phyloP scores from a whole-genome alignment of 225 moss, liverwort and hornwort species.

The Polytrichum commune region DNA sequence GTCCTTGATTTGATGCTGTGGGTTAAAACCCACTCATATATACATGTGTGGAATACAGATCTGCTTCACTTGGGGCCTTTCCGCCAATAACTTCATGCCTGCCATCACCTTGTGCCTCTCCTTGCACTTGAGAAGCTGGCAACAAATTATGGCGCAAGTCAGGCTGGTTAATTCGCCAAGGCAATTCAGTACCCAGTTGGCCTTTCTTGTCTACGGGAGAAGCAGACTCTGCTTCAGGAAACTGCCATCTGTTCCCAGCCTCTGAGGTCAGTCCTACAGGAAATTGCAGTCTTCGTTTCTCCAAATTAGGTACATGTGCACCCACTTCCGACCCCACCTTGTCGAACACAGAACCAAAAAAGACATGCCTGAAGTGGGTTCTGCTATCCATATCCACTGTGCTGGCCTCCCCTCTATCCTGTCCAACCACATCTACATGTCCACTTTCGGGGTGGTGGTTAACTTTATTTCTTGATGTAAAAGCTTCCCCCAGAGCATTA shows the following conservation, averaged over 20 bases:
- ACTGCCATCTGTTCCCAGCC: constrained; percentile 9
- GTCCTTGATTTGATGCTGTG: not conserved
- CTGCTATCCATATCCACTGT: constrained; percentile 9
- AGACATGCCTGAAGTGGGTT: constrained; percentile 23
- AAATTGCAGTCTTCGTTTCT: not conserved
- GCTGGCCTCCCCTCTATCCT: constrained; percentile 8
- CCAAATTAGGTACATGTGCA: constrained; percentile 10
- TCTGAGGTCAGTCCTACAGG: not conserved
- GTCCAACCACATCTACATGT: constrained; percentile 12
- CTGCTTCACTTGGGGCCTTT: constrained; percentile 9
- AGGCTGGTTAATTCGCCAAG: constrained; percentile 10
- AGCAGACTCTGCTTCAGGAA: constrained; percentile 14
- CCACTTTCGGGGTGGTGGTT: not conserved
- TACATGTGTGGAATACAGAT: constrained; percentile 13
- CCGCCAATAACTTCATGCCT: not conserved
- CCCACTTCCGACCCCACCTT: constrained; percentile 12
- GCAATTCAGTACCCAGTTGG: constrained; percentile 2
- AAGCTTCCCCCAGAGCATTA: constrained; percentile 1
- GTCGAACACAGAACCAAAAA: constrained; percentile 30
- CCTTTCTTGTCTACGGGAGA: constrained; percentile 6
- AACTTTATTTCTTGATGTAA: constrained; percentile 4
- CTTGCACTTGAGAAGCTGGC: constrained; percentile 1
- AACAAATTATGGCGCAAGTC: not conserved
- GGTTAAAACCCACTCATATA: constrained; percentile 21
- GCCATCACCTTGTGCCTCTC: constrained; percentile 7